Evolutionary conservation across 1,139 yeast species (phyloP), one percentile per base, ranked within the genome.

Genomic region (Debaryomyces sp.): DNA sequence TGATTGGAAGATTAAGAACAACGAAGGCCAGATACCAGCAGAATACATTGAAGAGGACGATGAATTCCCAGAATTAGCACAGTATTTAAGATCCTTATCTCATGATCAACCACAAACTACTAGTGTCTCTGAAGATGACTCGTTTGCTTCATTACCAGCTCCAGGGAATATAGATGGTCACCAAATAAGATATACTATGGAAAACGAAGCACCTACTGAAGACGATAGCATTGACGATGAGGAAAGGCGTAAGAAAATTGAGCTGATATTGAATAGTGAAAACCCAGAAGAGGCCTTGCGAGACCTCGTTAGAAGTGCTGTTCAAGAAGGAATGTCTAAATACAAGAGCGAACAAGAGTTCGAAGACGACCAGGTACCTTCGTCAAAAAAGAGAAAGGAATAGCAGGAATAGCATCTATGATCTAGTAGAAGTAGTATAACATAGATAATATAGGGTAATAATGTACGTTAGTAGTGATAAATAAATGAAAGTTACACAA

Each of bases 41-140:
- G 82, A 84, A 49, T 85, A 80, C 59, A 80, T 85, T 42, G 90
- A 86, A 58, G 96, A 90, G 52, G 97, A 92, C 43, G 92, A 79
- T 34, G 98, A 92, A 57, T 87, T 80, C 58, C 92, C 95, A 1
- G 96, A 90, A 42, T 73, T 92, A 22, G 84, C 83, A 7, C 76
- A 73, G 39, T 92, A 87, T 59, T 72, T 91, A 59, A 74, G 78
- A 48, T 60, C 75, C 0, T 67, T 84, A 52, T 67, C 68, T 6
- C 80, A 77, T 46, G 77, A 73, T 39, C 59, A 61, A 35, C 46
- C 43, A 13, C 47, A 37, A n/a, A n/a, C n/a, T 8, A 26, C 50
- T 21, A 50, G 36, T 17, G 51, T 46, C 5, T 42, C 44, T 5
- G 36, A 44, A 4, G 52, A 49, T 15, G 51, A 46, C 12, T 50